Evolutionary conservation across 116 monocot genomes (phyloP).

Genomic region (Thalassia testudinum): DNA sequence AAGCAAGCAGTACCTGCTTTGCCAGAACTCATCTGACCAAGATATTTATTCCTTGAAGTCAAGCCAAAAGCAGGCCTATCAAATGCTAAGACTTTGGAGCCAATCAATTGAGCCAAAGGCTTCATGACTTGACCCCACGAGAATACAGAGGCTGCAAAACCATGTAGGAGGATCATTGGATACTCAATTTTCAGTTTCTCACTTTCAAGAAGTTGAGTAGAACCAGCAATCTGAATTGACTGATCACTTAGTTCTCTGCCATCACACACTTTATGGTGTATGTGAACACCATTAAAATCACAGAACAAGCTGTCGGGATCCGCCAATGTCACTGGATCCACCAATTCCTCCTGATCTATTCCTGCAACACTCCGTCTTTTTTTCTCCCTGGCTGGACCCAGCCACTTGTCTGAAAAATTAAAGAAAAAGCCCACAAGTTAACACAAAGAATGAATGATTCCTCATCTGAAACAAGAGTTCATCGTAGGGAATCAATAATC

Average conservation of each 20-base stretch:
- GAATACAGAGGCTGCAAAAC: constrained; percentile 77
- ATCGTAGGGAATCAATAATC: no score
- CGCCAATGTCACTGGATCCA: constrained; percentile 46
- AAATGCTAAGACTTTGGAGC: constrained; percentile 76
- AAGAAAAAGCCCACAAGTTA: no score
- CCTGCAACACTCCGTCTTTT: constrained; percentile 39
- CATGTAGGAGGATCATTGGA: constrained; percentile 55
- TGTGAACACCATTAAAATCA: constrained; percentile 50
- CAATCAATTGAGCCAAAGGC: constrained; percentile 38
- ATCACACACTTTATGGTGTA: constrained; percentile 59
- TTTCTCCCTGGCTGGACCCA: constrained; percentile 1
- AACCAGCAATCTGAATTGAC: neutral
- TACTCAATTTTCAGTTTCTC: no score
- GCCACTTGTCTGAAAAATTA: constrained; percentile 15
- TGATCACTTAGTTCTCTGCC: constrained; percentile 8
- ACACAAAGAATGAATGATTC: no score
- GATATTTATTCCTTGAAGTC: constrained; percentile 35
- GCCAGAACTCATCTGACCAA: neutral
- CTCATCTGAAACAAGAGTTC: no score
- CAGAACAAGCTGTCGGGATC: constrained; percentile 75
- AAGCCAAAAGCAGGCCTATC: constrained; percentile 93
- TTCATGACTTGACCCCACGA: constrained; percentile 71
- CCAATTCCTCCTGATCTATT: constrained; percentile 57
- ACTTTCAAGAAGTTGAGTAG: neutral
- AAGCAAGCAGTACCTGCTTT: constrained; percentile 12